These are phyloP conservation scores for Tolypocladium endophyticum DNA, from an alignment of 2,329 filamentous ascomycete species.

Conservation along the genomic window DNA sequence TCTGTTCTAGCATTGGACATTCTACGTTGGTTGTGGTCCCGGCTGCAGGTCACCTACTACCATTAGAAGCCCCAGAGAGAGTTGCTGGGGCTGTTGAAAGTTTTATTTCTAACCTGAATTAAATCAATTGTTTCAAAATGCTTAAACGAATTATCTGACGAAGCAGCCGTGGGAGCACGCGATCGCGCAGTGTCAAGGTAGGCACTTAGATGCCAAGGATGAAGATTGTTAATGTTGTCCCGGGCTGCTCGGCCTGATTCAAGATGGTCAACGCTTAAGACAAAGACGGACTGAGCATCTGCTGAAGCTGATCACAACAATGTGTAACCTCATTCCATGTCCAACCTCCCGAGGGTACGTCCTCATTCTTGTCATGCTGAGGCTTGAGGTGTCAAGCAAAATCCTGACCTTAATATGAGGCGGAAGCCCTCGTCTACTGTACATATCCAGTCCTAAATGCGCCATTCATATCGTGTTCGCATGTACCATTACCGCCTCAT, in stretches of 20 bases:
- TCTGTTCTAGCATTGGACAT: neutral
- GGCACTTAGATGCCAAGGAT: neutral
- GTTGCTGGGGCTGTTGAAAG: neutral
- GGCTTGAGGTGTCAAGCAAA: neutral
- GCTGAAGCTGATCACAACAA: neutral
- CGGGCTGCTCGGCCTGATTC: neutral
- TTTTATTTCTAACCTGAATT: neutral
- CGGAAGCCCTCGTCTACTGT: neutral
- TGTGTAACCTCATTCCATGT: neutral
- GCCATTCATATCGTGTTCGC: neutral
- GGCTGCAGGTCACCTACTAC: neutral
- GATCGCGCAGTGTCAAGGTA: neutral
- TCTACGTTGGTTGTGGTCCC: neutral
- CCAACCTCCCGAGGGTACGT: neutral
- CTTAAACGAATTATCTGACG: neutral
- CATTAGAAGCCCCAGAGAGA: neutral
- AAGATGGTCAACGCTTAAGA: neutral
- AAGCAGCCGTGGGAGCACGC: neutral
- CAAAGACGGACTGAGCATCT: neutral
- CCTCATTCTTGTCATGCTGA: neutral
- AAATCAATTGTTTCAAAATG: neutral
- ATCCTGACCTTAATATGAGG: neutral
- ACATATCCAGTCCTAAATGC: neutral
- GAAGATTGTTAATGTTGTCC: neutral
- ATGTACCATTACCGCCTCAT: constrained; percentile 28